Evolutionary conservation across 2,329 filamentous ascomycete species (phyloP).

Genomic region (Exophiala oligosperma): DNA sequence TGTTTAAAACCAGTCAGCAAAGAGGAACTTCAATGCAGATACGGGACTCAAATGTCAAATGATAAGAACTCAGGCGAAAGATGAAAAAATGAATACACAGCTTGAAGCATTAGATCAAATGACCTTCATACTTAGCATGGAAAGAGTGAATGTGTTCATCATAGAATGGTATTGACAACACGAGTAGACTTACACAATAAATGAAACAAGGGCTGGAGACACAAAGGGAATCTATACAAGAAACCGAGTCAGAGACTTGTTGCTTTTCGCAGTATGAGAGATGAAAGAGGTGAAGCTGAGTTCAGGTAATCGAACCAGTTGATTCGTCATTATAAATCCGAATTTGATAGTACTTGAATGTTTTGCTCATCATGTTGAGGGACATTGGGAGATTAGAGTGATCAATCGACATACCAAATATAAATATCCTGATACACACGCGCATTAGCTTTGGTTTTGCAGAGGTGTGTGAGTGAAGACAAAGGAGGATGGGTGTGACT

Average conservation of each 20-base stretch:
- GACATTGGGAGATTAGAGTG: not conserved
- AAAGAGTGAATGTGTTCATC: slow-evolving; percentile 56
- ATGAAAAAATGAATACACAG: slow-evolving; percentile 63
- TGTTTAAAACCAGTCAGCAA: not conserved
- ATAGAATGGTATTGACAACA: slow-evolving; percentile 33
- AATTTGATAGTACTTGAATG: slow-evolving; percentile 51
- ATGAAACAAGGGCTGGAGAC: not conserved
- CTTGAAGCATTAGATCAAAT: slow-evolving; percentile 52
- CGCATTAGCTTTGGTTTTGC: not conserved
- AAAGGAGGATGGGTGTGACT: no score
- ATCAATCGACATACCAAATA: not conserved
- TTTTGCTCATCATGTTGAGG: slow-evolving; percentile 43
- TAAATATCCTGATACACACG: no score
- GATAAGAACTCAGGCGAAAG: slow-evolving; percentile 57
- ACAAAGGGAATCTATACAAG: not conserved
- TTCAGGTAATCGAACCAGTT: slow-evolving; percentile 52
- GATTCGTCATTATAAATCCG: slow-evolving; percentile 46
- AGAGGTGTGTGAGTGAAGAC: not conserved
- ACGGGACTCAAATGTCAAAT: not conserved
- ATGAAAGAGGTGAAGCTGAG: not conserved
- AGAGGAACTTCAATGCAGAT: not conserved
- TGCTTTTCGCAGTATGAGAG: not conserved
- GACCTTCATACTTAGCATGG: slow-evolving; percentile 64
- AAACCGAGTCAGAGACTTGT: not conserved
- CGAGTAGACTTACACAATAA: slow-evolving; percentile 13